A percentile compares a stretch with the other conserved stretches of the same genome.
phyloP scores from a whole-genome alignment of 2,329 filamentous ascomycete genomes.

The Xylariaceae sp. region DNA sequence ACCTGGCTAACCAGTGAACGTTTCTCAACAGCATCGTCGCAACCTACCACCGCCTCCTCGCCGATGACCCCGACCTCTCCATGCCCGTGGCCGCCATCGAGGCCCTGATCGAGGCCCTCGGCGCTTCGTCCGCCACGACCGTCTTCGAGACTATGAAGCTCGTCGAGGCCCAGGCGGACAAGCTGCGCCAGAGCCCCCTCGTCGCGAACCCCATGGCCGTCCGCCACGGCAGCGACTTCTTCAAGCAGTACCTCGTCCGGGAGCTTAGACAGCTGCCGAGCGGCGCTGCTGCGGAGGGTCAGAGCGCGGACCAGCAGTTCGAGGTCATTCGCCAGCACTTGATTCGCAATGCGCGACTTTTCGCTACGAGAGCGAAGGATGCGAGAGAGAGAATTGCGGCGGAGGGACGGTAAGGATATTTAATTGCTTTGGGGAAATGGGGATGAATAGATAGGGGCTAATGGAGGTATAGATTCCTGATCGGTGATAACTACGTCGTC shows the following conservation, averaged over 20 bases:
- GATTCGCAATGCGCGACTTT: constrained; percentile 77
- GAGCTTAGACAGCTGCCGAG: constrained; percentile 55
- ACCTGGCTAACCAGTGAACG: neutral
- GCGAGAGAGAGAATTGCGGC: constrained; percentile 77
- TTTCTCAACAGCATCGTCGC: constrained; percentile 45
- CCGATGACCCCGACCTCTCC: constrained; percentile 73
- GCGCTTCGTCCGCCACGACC: constrained; percentile 72
- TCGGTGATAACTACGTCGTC: constrained; percentile 73
- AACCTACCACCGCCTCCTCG: constrained; percentile 50
- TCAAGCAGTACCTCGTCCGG: constrained; percentile 86
- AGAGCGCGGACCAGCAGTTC: constrained; percentile 55
- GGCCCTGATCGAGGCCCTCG: constrained; percentile 80
- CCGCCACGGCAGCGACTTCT: constrained; percentile 89
- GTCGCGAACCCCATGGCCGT: constrained; percentile 87
- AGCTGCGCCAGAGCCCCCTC: constrained; percentile 59
- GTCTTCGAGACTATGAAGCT: constrained; percentile 91
- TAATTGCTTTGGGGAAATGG: no score
- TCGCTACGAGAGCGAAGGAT: constrained; percentile 80
- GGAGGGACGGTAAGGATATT: constrained; percentile 46
- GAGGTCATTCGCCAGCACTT: constrained; percentile 78
- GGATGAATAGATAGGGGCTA: neutral
- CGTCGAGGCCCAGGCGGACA: constrained; percentile 68
- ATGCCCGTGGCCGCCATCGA: constrained; percentile 96
- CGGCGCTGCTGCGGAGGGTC: constrained; percentile 27
- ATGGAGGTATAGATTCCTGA: constrained; percentile 53